Percentiles rank a stretch among this genome's conserved stretches.
These are phyloP conservation scores for Naganishia friedmannii DNA, from an alignment of 768 basidiomycete genomes.

Conservation along the genomic window DNA sequence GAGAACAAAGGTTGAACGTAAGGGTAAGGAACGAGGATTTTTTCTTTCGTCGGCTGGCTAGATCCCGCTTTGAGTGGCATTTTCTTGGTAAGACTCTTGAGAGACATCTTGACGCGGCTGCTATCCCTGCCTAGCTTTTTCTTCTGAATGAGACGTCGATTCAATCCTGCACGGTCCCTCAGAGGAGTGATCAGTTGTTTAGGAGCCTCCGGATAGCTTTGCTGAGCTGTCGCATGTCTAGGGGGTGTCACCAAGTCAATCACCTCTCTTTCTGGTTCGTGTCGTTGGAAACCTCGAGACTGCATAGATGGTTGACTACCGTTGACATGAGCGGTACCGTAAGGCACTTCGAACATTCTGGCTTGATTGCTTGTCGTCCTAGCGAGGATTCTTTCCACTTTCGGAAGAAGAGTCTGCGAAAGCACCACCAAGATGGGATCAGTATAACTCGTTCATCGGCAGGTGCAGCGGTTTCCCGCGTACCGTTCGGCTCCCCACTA, in stretches of 20 bases:
- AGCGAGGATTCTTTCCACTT: constrained; percentile 14
- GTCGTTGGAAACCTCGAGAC: background rate
- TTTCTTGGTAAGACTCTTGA: background rate
- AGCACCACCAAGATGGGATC: too few relatives aligned
- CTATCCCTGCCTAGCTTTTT: constrained; percentile 8
- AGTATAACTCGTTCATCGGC: background rate
- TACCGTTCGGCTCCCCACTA: background rate
- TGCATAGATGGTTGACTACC: background rate
- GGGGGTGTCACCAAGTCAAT: constrained; percentile 17
- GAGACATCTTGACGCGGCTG: constrained; percentile 11
- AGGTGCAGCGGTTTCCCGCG: background rate
- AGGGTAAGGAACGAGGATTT: background rate
- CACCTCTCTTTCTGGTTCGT: background rate
- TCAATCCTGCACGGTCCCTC: background rate
- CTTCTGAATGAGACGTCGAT: background rate
- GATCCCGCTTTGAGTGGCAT: background rate
- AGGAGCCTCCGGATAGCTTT: background rate
- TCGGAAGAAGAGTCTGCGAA: background rate
- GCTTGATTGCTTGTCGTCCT: background rate
- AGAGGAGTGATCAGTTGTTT: background rate
- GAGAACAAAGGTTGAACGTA: background rate
- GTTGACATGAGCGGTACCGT: background rate
- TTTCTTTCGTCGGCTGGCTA: background rate
- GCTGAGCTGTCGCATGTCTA: background rate
- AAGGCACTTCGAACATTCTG: background rate